Evolutionary conservation across 2,329 filamentous ascomycete species (phyloP).

Genomic region (Plenodomus lindquistii): DNA sequence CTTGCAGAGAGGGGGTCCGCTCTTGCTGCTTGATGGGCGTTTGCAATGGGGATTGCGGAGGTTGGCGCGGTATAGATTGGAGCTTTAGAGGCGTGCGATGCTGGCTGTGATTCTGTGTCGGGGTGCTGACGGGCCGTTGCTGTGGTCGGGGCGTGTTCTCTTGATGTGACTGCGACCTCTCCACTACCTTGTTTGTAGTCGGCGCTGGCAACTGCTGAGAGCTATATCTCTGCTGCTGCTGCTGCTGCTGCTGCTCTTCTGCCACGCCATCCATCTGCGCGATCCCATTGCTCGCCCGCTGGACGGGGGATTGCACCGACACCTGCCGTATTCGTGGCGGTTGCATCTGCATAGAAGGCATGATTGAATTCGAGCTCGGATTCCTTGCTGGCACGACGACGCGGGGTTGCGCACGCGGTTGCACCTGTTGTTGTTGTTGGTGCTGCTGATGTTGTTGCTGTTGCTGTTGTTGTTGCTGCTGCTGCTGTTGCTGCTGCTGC

Average conservation of each 20-base stretch:
- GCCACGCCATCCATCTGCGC: constrained; percentile 19
- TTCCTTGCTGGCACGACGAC: constrained; percentile 31
- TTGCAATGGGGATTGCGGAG: constrained; percentile 10
- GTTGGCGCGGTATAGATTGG: constrained; percentile 37
- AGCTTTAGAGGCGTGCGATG: constrained; percentile 35
- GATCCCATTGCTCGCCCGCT: constrained; percentile 19
- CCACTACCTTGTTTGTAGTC: constrained; percentile 43
- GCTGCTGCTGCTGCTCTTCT: constrained; percentile 14
- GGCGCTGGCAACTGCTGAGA: constrained; percentile 20
- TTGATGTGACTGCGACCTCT: constrained; percentile 44
- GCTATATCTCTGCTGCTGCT: constrained; percentile 15
- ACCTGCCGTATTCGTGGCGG: constrained; percentile 32
- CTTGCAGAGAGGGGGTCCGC: constrained; percentile 38
- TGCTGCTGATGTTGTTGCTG: constrained; percentile 14
- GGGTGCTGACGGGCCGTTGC: constrained; percentile 33
- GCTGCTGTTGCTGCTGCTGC: constrained; percentile 8
- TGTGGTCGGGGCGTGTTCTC: constrained; percentile 33
- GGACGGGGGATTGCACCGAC: constrained; percentile 33
- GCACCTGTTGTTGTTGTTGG: constrained; percentile 8
- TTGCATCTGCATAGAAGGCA: constrained; percentile 32
- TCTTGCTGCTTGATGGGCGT: constrained; percentile 22
- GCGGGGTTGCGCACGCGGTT: constrained; percentile 31
- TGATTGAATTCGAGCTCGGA: constrained; percentile 7
- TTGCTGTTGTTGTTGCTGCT: too few relatives aligned
- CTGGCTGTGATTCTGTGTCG: constrained; percentile 22